These are phyloP conservation scores for Tremella mesenterica DNA, from an alignment of 768 basidiomycete species.

Conservation along the genomic window DNA sequence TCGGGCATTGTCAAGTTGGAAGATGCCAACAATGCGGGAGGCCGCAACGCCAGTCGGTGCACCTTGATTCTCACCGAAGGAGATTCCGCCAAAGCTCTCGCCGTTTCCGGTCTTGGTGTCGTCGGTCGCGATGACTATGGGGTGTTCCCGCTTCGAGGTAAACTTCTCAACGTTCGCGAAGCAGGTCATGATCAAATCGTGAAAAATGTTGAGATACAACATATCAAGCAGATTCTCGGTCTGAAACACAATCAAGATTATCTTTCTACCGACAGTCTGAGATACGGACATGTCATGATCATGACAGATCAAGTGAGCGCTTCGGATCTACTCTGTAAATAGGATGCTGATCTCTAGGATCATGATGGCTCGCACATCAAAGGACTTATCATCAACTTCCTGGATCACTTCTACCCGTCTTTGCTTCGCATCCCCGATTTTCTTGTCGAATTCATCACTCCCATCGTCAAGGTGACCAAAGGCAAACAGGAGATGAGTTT, in stretches of 20 bases:
- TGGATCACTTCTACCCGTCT: conserved; percentile 95
- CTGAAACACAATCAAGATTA: conserved; percentile 91
- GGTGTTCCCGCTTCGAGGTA: conserved; percentile 95
- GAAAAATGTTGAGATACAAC: conserved; percentile 96
- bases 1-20: conserved; percentile 85
- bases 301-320: conserved; percentile 93
- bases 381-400: conserved; percentile 94
- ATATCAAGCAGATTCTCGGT: conserved; percentile 97
- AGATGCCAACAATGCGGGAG: conserved; percentile 96
- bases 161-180: conserved; percentile 92
- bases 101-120: conserved; percentile 85
- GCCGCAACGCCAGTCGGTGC: conserved; percentile 66
- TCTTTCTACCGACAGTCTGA: conserved; percentile 55
- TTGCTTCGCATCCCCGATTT: conserved; percentile 82
- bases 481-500: conserved; percentile 71
- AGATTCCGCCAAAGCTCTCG: conserved; percentile 95
- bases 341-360: conserved; percentile 55
- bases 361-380: conserved; percentile 99
- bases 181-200: conserved; percentile 91
- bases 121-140: conserved; percentile 96
- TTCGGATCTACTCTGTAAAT: neutral
- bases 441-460: conserved; percentile 95
- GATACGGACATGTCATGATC: conserved; percentile 94
- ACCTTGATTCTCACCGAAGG: conserved; percentile 97
- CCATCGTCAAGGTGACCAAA: conserved; percentile 86